Evolutionary conservation across 176 grass and related monocot species (phyloP), one percentile per base, ranked within the genome.

Genomic region (Rhynchospora tenuis): DNA sequence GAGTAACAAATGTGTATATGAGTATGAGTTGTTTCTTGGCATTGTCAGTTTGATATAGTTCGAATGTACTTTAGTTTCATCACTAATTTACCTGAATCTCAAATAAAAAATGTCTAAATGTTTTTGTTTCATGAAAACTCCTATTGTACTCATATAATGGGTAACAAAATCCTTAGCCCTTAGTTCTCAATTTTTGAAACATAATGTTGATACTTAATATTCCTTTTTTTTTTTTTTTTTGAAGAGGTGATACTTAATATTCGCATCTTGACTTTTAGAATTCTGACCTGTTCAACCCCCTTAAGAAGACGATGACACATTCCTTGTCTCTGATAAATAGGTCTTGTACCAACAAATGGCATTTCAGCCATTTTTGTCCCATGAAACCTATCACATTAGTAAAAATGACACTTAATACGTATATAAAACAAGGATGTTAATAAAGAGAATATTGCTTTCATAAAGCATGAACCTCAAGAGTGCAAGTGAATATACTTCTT

Each of bases 301-400:
- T 90, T 83, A 22, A 94, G 44, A 81, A 94, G 86, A 16, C 82
- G 74, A 60, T 84, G 81, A 83, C 92, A 91, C 91, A 97, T 94
- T 19, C 94, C 94, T 70, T 90, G 89, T 78, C 44, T 97, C 73
- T 85, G 88, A 84, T 97, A 90, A 55, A 70, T 9, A n/a, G 89
- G 90, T 83, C 89, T 85, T 17, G 94, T 94, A 84, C 86, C 89
- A 45, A 91, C 86, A n/a, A 94, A 97, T 42, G 94, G 94, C 94
- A 97, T 91, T 67, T 97, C 91, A 1, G 72, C 94, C 20, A 97
- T 51, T 59, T 90, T 97, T 80, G 51, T 84, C 47, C 91, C 91
- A 84, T 89, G 91, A 83, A 97, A 91, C 82, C 91, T 97, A 23
- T 71, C 4, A 73, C 1, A 43, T 38, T 16, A 65, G 31, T 73